These are phyloP conservation scores for Salix dunnii DNA, from an alignment of 345 rosid species.

Conservation along the genomic window DNA sequence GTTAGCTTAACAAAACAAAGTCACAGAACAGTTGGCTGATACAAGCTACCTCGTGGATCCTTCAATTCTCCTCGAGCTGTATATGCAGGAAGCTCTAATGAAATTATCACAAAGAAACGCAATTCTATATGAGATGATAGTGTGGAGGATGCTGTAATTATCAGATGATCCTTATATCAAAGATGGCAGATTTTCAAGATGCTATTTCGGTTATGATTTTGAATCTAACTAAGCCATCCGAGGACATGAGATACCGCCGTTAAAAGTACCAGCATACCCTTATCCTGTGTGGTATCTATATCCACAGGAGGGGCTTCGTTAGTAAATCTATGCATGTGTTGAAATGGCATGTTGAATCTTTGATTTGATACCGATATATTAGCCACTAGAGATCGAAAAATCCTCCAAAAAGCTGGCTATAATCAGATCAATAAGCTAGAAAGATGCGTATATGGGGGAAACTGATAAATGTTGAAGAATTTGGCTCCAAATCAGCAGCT, in stretches of 20 bases:
- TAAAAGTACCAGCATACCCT: not conserved
- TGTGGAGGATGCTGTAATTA: not conserved
- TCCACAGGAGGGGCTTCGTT: not conserved
- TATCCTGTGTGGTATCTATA: not conserved
- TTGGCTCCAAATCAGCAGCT: too few relatives aligned
- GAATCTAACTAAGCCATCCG: not conserved
- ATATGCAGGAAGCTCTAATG: not conserved
- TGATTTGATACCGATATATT: not conserved
- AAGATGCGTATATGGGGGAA: not conserved
- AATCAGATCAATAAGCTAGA: not conserved
- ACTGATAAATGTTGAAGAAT: too few relatives aligned
- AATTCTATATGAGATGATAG: not conserved
- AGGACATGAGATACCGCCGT: not conserved
- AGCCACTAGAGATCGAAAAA: not conserved
- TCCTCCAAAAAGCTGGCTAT: not conserved
- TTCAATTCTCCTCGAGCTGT: not conserved
- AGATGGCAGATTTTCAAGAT: too few relatives aligned
- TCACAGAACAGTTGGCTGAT: not conserved
- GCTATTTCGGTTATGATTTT: not conserved
- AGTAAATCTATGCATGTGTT: not conserved
- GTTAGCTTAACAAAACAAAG: not conserved
- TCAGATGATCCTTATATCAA: not conserved
- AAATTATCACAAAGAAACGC: too few relatives aligned
- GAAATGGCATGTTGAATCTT: not conserved
- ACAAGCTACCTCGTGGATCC: not conserved